Evolutionary conservation across 225 moss, liverwort and hornwort genomes (phyloP).

Genomic region (Marchantia paleacea): DNA sequence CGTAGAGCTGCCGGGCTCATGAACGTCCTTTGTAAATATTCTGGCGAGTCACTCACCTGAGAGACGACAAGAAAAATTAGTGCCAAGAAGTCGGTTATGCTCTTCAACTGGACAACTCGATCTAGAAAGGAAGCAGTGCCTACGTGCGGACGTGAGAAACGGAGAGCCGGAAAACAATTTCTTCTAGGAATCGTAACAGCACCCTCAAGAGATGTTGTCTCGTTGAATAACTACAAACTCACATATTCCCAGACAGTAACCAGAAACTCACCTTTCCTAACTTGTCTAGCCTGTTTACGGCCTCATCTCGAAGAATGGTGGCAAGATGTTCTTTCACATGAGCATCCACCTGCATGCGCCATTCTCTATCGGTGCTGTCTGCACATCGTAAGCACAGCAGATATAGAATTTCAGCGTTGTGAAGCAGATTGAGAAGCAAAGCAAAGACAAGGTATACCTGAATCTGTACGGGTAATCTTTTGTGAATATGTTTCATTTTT

Average conservation of each 20-base stretch:
- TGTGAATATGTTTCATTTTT: constrained; percentile 8
- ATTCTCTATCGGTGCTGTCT: constrained; percentile 35
- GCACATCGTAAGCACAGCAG: constrained; percentile 10
- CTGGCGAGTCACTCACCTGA: constrained; percentile 78
- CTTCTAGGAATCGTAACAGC: too few relatives aligned
- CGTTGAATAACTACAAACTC: too few relatives aligned
- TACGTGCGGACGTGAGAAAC: too few relatives aligned
- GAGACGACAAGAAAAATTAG: not conserved
- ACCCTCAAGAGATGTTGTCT: too few relatives aligned
- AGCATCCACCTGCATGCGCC: constrained; percentile 42
- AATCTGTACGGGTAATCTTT: constrained; percentile 2
- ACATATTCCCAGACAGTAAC: too few relatives aligned
- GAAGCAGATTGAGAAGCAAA: constrained; percentile 6
- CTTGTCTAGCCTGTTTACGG: constrained; percentile 59
- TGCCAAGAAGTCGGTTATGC: not conserved
- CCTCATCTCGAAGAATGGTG: constrained; percentile 69
- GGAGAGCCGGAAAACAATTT: too few relatives aligned
- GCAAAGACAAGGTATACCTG: constrained; percentile 10
- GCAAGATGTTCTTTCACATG: constrained; percentile 36
- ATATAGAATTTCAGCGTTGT: constrained; percentile 15
- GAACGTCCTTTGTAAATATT: constrained; percentile 72
- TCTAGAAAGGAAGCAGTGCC: too few relatives aligned
- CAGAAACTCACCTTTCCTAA: constrained; percentile 64
- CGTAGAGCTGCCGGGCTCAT: constrained; percentile 72
- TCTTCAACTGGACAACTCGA: too few relatives aligned